These are phyloP conservation scores for Paraphoma chrysanthemicola DNA, from an alignment of 2,329 filamentous ascomycete species.

Conservation along the genomic window DNA sequence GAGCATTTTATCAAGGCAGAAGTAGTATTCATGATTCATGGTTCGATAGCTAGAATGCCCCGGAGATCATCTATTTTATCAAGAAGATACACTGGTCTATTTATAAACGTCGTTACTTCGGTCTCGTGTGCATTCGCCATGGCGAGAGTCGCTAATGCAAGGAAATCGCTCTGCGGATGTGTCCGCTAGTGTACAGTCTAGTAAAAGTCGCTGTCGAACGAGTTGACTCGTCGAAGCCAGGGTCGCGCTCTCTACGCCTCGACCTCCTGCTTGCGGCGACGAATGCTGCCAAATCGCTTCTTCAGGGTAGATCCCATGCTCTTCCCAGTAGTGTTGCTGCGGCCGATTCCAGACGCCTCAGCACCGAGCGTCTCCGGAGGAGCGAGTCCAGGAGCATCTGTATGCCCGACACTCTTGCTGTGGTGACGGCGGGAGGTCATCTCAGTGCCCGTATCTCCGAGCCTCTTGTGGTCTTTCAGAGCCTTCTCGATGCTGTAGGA, in stretches of 20 bases:
- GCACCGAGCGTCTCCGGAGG: constrained; percentile 38
- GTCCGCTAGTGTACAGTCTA: neutral
- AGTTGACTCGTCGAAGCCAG: constrained; percentile 3
- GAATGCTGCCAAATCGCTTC: constrained; percentile 56
- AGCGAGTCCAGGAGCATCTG: constrained; percentile 27
- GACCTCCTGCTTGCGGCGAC: constrained; percentile 42
- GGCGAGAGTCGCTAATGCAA: neutral
- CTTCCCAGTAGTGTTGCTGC: constrained; percentile 47
- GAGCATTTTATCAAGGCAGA: neutral
- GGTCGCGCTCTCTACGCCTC: constrained; percentile 24
- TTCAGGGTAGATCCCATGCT: constrained; percentile 50
- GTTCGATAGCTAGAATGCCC: neutral
- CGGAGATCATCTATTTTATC: neutral
- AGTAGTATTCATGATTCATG: neutral
- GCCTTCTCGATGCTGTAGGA: constrained; percentile 74
- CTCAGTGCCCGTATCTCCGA: constrained; percentile 52
- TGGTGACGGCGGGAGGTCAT: constrained; percentile 49
- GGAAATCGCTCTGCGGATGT: neutral
- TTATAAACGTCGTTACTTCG: neutral
- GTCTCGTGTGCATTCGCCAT: neutral
- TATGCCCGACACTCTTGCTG: constrained; percentile 46
- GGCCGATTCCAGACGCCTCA: constrained; percentile 34
- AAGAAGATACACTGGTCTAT: neutral
- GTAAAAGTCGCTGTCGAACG: constrained; percentile 7
- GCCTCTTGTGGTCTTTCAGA: constrained; percentile 65